These are phyloP conservation scores for Rhododendron simsii DNA, from an alignment of 148 eudicot species.

Conservation along the genomic window DNA sequence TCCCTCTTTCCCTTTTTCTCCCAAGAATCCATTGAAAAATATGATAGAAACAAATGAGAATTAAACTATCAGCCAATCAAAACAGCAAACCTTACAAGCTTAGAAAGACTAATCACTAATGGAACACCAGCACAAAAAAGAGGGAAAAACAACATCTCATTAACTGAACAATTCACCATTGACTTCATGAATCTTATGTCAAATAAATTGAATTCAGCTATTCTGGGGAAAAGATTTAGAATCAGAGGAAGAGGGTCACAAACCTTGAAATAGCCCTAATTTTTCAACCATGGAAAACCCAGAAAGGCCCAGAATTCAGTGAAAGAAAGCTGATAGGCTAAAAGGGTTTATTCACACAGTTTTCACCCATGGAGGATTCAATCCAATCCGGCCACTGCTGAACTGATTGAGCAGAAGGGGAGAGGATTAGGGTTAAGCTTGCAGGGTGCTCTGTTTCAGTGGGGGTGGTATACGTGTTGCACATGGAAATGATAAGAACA, in stretches of 20 bases:
- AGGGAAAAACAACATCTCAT: not conserved
- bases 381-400: not conserved
- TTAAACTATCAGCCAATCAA: not conserved
- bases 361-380: not conserved
- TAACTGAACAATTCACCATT: not conserved
- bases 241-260: not conserved
- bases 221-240: not conserved
- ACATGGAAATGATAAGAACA: not conserved
- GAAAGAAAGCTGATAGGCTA: not conserved
- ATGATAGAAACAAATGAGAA: not conserved
- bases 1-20: not conserved
- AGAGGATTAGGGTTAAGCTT: not conserved
- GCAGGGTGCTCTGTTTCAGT: not conserved
- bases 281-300: conserved; percentile 4
- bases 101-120: not conserved
- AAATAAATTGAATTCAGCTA: not conserved
- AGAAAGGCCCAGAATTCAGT: not conserved
- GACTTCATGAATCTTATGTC: not conserved
- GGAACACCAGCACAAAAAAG: not conserved
- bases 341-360: not conserved
- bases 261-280: conserved; percentile 6
- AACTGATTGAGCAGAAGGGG: not conserved
- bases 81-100: not conserved
- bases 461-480: not conserved
- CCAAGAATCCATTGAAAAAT: not conserved